Evolutionary conservation across 176 grass and related monocot species (phyloP).

Genomic region (Cymbopogon citratus): DNA sequence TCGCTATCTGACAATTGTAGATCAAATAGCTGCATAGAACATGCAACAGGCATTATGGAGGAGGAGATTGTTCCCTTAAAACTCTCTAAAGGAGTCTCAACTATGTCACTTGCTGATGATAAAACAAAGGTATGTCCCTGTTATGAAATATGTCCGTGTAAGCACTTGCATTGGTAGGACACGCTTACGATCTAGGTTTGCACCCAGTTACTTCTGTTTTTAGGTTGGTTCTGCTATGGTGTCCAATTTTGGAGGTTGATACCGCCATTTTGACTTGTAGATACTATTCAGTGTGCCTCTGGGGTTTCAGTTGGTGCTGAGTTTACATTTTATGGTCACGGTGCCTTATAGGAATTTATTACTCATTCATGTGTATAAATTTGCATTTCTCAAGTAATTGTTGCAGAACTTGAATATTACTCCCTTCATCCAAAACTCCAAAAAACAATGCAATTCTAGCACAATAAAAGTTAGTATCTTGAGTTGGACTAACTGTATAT

Average conservation of each 20-base stretch:
- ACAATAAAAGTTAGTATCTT: not conserved
- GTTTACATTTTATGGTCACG: not conserved
- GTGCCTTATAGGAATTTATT: not conserved
- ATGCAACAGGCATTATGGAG: slow-evolving; percentile 85
- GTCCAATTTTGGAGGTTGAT: not conserved
- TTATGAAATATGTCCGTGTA: not conserved
- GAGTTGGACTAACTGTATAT: not conserved
- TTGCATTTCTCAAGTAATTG: not conserved
- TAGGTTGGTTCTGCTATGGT: not conserved
- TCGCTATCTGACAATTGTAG: slow-evolving; percentile 77
- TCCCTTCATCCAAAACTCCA: not conserved
- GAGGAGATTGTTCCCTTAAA: slow-evolving; percentile 81
- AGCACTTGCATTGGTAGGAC: slow-evolving; percentile 7
- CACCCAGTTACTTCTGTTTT: not conserved
- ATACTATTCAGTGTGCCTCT: not conserved
- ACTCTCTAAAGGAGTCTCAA: slow-evolving; percentile 83
- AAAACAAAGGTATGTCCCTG: slow-evolving; percentile 53
- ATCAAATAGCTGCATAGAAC: slow-evolving; percentile 89
- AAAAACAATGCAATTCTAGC: not conserved
- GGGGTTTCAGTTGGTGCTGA: not conserved
- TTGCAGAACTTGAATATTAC: not conserved
- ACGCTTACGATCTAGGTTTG: not conserved
- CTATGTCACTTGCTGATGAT: slow-evolving; percentile 56
- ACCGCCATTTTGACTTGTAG: not conserved
- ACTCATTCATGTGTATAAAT: not conserved